These are phyloP conservation scores for Harringtonia aguacate DNA, from an alignment of 2,329 filamentous ascomycete species.

Conservation along the genomic window DNA sequence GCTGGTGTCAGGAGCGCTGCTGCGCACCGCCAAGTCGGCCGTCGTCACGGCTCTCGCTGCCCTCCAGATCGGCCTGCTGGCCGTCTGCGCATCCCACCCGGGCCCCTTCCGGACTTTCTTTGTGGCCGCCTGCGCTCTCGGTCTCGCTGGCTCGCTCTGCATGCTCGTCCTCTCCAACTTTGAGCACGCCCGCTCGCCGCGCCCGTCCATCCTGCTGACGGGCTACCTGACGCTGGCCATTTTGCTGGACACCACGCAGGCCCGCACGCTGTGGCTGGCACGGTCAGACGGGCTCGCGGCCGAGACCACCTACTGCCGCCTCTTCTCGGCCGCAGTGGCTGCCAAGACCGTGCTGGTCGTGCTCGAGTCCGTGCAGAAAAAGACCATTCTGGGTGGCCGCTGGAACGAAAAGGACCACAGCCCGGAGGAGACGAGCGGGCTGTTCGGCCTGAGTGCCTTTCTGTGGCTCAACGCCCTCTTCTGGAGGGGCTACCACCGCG, in stretches of 20 bases:
- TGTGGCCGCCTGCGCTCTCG: no score
- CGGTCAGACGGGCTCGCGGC: constrained; percentile 4
- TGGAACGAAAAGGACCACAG: constrained; percentile 12
- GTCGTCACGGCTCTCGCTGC: constrained; percentile 16
- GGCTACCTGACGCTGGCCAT: constrained; percentile 23
- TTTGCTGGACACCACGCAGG: constrained; percentile 21
- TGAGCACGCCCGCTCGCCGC: constrained; percentile 21
- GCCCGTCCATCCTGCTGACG: constrained; percentile 22
- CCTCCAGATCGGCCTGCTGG: constrained; percentile 21
- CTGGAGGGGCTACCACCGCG: constrained; percentile 20
- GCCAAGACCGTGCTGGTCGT: not conserved
- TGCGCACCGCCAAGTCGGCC: constrained; percentile 24
- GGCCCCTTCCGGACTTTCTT: constrained; percentile 7
- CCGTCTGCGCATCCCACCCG: constrained; percentile 16
- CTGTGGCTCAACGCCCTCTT: constrained; percentile 25
- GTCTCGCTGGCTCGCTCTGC: constrained; percentile 16
- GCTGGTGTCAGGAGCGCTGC: constrained; percentile 14
- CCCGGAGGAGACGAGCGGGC: constrained; percentile 24
- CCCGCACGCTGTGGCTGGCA: constrained; percentile 24
- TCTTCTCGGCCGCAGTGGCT: constrained; percentile 19
- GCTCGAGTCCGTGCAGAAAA: constrained; percentile 14
- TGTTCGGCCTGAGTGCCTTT: constrained; percentile 23
- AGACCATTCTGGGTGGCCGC: not conserved
- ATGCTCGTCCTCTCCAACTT: constrained; percentile 20
- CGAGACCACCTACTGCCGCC: constrained; percentile 16